These are phyloP conservation scores for Russula foetens DNA, from an alignment of 768 basidiomycete species.

Conservation along the genomic window DNA sequence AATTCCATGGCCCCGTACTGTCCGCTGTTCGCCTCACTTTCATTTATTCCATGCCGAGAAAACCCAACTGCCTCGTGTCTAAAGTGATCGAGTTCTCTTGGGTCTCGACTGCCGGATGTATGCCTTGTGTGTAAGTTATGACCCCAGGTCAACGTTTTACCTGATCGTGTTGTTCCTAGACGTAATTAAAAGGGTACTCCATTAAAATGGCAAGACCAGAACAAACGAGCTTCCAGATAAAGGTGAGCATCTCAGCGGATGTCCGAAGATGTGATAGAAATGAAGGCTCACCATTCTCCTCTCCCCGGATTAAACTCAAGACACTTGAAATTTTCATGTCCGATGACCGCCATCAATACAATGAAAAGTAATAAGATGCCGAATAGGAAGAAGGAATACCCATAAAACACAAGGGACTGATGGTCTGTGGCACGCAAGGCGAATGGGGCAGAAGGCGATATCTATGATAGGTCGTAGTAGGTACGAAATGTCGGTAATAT, in stretches of 20 bases:
- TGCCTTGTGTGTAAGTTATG: too few relatives aligned
- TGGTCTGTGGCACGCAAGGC: too few relatives aligned
- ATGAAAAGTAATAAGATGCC: too few relatives aligned
- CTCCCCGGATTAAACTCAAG: not conserved
- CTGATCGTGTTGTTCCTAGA: too few relatives aligned
- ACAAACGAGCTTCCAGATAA: not conserved
- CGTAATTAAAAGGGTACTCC: not conserved
- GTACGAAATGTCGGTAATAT: not conserved
- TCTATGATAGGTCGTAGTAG: not conserved
- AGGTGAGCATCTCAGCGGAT: not conserved
- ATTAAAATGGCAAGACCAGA: not conserved
- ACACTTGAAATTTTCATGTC: not conserved
- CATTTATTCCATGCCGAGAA: not conserved
- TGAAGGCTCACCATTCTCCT: not conserved
- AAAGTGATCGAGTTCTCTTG: not conserved
- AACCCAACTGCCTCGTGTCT: too few relatives aligned
- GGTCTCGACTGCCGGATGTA: too few relatives aligned
- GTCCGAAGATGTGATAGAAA: not conserved
- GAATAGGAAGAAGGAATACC: not conserved
- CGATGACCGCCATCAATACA: not conserved
- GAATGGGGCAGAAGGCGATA: not conserved
- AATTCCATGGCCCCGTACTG: not conserved
- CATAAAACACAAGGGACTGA: too few relatives aligned
- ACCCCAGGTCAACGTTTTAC: too few relatives aligned
- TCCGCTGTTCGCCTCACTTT: not conserved